Evolutionary conservation across 116 monocot genomes (phyloP), one percentile per base, ranked within the genome.

Genomic region (Phalaenopsis hybrid): DNA sequence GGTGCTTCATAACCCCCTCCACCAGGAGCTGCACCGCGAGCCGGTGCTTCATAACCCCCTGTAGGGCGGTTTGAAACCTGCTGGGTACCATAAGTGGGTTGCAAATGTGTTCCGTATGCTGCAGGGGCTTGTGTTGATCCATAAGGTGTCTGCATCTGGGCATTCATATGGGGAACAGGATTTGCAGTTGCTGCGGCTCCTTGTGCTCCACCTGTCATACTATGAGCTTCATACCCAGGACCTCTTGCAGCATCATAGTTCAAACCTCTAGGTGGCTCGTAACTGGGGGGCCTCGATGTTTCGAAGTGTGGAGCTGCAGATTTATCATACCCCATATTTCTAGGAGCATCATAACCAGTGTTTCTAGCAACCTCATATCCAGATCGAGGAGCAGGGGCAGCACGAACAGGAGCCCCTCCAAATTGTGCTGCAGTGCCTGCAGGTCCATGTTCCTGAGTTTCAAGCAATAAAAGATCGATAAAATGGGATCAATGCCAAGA

Each of bases 181-280:
- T 63, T 63, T 23, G 23, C 23, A 23, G 63, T 23, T 23, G 63
- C 23, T 6, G 63, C 63, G 21, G 63, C 21, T 23, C 63, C 63
- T 63, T 63, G 63, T 15, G 55, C 55, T 55, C 55, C 55, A 0
- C 55, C 55, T 12, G 55, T 16, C 55, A 55, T 55, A 55, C 55
- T 55, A 55, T 55, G 55, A 63, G 25, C 63, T 63, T 63, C 63
- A 21, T 63, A 63, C 63, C 63, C 63, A 23, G 63, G 21, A 63
- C 63, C 63, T 63, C 63, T 63, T 7, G 63, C 8, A 63, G 63
- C 20, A 20, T 63, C 63, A 63, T 63, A 63, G 21, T 6, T 37
- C 72, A 72, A 13, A 41, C 72, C 72, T 72, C 72, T 72, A 9
- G 72, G 72, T 72, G 72, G 72, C 37, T 72, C 72, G 37, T 72